Evolutionary conservation across 768 basidiomycete species (phyloP), one percentile per base, ranked within the genome.

Genomic region (Termitomyces sp.): DNA sequence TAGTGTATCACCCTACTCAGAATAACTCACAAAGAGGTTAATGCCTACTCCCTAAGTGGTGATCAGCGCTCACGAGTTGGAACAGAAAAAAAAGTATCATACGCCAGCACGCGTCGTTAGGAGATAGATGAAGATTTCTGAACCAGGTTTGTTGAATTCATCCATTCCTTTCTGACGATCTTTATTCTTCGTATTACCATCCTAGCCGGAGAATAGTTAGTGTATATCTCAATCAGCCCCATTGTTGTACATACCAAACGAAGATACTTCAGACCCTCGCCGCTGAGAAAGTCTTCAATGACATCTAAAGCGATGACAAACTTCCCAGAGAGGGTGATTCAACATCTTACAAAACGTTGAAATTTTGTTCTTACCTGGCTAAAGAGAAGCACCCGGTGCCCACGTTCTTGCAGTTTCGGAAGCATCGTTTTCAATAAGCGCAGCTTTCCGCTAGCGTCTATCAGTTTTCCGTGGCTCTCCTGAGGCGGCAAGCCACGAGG

Each of bases 121-220:
- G 2, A 99, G 76, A 71, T 93, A 99, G 60, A 98, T 86, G 70
- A 95, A 96, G 54, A 88, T 73, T 50, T 95, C 92, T 1, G 95
- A 98, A 36, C 81, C 82, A 4, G 87, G 86, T 39, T 83, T 86
- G 71, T 99, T 98, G 78, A 90, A 99, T 60, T 87, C 86, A 63
- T 99, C 97, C 86, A 99, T 97, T 49, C 85, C 86, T 68, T 92
- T 92, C 69, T 99, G 97, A 24, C 97, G 82, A n/a, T 84, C 82
- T 4, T 78, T 76, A 64, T 90, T 86, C 68, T 90, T 90, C 4
- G 94, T 94, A 59, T 83, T 86, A 12, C 97, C 97, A 68, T 98
- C 96, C 90, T 96, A 64, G 1, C 62, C 60, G 42, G 37, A 29
- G 26, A 39, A 41, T 39, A 29, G 18, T 52, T 8, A 13, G n/a